Percentiles rank a stretch among this genome's conserved stretches.
These are phyloP conservation scores for Castanea sativa DNA, from an alignment of 306 rosid genomes.

Conservation along the genomic window DNA sequence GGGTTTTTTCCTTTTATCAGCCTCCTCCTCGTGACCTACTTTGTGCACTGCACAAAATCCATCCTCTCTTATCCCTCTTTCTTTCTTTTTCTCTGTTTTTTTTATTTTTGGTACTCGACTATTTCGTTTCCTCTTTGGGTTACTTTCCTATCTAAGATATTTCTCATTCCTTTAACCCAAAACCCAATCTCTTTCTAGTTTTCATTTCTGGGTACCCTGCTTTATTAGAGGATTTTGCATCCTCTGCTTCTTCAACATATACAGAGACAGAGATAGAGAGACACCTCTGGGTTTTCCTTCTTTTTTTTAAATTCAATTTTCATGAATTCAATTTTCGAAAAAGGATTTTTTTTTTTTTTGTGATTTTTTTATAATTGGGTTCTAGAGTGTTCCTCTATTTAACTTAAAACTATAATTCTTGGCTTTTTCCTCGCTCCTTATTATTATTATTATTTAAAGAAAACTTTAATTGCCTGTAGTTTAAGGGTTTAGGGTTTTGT, in stretches of 20 bases:
- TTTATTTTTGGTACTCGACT: constrained; percentile 8
- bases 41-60: constrained; percentile 1
- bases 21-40: constrained; percentile 50
- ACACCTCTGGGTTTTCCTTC: constrained; percentile 6
- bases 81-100: neutral
- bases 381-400: constrained; percentile 12
- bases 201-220: constrained; percentile 11
- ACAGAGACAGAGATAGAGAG: neutral
- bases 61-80: constrained; percentile 8
- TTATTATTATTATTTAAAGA: neutral
- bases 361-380: neutral
- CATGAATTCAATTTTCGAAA: neutral
- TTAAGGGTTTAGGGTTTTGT: constrained; percentile 77
- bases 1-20: constrained; percentile 39
- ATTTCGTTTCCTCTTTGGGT: constrained; percentile 15
- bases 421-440: constrained; percentile 37
- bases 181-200: constrained; percentile 23
- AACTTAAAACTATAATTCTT: constrained; percentile 21
- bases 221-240: neutral
- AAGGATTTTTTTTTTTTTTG: neutral
- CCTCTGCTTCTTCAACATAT: neutral
- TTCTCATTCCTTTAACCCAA: neutral
- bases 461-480: constrained; percentile 22
- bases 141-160: constrained; percentile 28
- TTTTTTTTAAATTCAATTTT: neutral